A percentile compares a stretch with the other conserved stretches of the same genome.
phyloP scores from a whole-genome alignment of 768 basidiomycete genomes.

The Candolleomyces aberdarensis region DNA sequence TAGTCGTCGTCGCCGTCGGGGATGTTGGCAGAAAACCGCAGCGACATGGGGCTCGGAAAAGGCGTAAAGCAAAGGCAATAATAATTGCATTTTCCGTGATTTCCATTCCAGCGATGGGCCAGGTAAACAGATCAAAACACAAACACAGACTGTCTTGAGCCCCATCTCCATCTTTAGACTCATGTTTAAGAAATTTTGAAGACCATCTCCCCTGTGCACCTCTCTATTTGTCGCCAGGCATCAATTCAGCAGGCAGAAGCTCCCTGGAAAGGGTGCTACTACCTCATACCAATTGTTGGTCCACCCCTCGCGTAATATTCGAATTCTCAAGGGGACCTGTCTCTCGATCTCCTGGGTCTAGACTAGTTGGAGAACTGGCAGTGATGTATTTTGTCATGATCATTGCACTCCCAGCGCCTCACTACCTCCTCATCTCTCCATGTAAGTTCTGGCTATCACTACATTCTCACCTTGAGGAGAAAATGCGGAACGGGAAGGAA shows the following conservation, averaged over 20 bases:
- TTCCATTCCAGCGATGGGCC: neutral
- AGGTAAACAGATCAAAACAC: constrained; percentile 1
- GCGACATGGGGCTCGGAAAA: constrained; percentile 1
- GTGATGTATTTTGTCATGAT: no score
- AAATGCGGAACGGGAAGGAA: neutral
- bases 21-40: neutral
- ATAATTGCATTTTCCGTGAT: constrained; percentile 3
- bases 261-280: no score
- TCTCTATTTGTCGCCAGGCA: neutral
- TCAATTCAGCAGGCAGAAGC: neutral
- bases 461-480: neutral
- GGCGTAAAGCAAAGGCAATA: neutral
- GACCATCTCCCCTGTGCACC: neutral
- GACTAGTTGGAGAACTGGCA: no score
- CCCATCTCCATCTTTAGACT: neutral
- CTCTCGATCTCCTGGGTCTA: no score
- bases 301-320: no score
- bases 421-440: neutral
- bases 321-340: no score
- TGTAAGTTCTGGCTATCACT: neutral
- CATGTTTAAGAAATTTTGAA: neutral
- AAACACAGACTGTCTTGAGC: neutral
- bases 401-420: no score
- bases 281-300: no score
- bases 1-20: constrained; percentile 4